Evolutionary conservation across 1,139 yeast species (phyloP), one percentile per base, ranked within the genome.

Genomic region (Ogataea hybrid): DNA sequence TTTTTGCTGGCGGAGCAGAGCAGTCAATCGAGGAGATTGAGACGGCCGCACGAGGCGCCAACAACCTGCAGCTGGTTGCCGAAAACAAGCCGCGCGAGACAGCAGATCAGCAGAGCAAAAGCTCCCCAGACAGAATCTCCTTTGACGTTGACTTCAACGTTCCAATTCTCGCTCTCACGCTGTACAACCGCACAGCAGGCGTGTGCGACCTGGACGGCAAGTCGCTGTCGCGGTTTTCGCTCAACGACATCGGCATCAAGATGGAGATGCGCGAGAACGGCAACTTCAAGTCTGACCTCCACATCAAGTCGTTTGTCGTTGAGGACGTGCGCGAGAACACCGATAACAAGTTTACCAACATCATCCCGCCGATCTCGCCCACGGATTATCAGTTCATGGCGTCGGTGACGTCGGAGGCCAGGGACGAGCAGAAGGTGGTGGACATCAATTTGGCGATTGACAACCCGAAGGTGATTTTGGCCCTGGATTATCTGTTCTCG

Each of bases 401-500:
- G 3, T 70, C 74, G 21, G 56, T 75, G 0, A 55, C 61, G 9
- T 63, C 71, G 0, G 66, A 80, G 0, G 71, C 68, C 21, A 73
- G 75, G 2, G 62, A 66, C 0, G 58, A 65, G 8, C 32, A 34
- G 21, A 70, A 71, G 44, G 65, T 72, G 29, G 68, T 77, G 5
- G 75, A 82, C 31, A 63, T 77, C 2, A 71, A 83, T 56, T 62
- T 86, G 9, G 79, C 88, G 0, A 75, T 90, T 10, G 95, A 89
- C 51, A 84, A 83, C 49, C 97, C 97, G 0, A 78, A 75, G 46
- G 74, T 85, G 15, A 81, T 92, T 38, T 63, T 92, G 37, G 97
- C 97, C 0, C 67, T 92, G 50, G 98, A 90, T 56, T 89, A 87
- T 59, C 58, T 92, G 32, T 77, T 89, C 64, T 90, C 92, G 1